Base-by-base conservation (phyloP, 1,284 basidiomycete genomes). In the Sporisorium exsertum region DNA sequence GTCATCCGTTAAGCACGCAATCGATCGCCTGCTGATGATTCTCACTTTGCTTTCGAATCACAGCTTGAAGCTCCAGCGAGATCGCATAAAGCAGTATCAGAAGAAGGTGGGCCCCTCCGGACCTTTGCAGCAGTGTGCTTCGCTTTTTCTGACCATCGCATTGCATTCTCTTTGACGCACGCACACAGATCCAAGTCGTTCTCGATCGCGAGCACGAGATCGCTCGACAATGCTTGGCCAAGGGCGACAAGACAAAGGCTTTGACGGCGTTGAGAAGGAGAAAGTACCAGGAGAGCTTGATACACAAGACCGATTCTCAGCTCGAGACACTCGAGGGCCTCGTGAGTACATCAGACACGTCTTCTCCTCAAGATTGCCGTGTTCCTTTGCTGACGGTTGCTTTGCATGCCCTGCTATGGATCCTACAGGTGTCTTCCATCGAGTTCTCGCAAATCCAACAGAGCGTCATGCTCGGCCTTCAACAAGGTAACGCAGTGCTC, bases 361-460 rank as follows among this genome's bases (percentile, higher is more conserved):
- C 20, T 24, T 16, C 26, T 27, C n/a, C 20, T 50, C 10, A 8
- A 20, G 22, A 9, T 3, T n/a, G 3, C 54, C 20, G 22, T 55
- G 33, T 22, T 24, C 3, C 2, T 7, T 37, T 33, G 33, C 42
- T 7, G 20, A 45, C 16, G 13, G 32, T 27, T 54, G n/a, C 26
- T 5, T n/a, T 35, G 35, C 35, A 18, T n/a, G 37, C 18, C 37
- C n/a, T 20, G 40, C 40, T 20, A n/a, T 3, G 22, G 16, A 22
- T 42, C 32, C 4, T 16, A 20, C 82, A 97, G 95, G 94, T 97
- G 6, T 93, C 93, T 9, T 93, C 92, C 0, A 97, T 99, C 82
- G 96, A 99, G 86, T 98, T 97, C 87, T 94, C 96, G 0, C 89
- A 96, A 64, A 91, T 99, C 47, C 93, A 99, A 86, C 91, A 94